Evolutionary conservation across 2,329 filamentous ascomycete species (phyloP), one percentile per base, ranked within the genome.

Genomic region (Biscogniauxia mediterranea): DNA sequence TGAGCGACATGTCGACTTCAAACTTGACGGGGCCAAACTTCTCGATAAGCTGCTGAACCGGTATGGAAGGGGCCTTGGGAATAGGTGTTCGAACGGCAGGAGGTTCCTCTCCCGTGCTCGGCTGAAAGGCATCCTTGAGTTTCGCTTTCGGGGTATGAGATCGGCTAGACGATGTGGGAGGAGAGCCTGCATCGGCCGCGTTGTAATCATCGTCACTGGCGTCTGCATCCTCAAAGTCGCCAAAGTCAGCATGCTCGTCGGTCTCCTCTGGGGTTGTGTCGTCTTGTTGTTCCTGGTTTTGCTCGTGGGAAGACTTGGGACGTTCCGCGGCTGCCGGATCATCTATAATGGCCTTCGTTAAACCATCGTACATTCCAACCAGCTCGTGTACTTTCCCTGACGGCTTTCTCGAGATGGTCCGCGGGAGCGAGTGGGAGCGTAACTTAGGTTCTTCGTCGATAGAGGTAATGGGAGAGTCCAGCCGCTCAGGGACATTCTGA

Each of bases 351-450:
- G 70, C 63, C 60, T 71, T 72, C 23, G 72, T 67, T 20, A 84
- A 75, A 2, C 77, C 79, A 61, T 86, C 81, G 55, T 78, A 83
- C 73, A 81, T 78, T 21, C 77, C 77, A 32, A 84, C 82, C 23
- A 85, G 71, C 54, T 80, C 79, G 58, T 81, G 80, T 2, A 85
- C 81, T 63, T 81, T 84, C 5, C 70, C 68, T 7, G 79, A 80
- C 0, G 68, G 65, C 56, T 78, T 75, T 52, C 73, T 69, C 49
- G 64, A 65, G 17, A 61, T 58, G 1, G 64, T 61, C 3, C 63
- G 68, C 20, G 70, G 64, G 1, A 69, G 70, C 20, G 61, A 60
- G 2, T 63, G 68, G 19, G 70, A 64, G 1, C 69, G 70, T 19
- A 61, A 60, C 15, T 66, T 72, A 1, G 70, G 67, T 17, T 78